Base-by-base conservation (phyloP, 2,329 filamentous ascomycete species). In the Cyphellophora attinorum region DNA sequence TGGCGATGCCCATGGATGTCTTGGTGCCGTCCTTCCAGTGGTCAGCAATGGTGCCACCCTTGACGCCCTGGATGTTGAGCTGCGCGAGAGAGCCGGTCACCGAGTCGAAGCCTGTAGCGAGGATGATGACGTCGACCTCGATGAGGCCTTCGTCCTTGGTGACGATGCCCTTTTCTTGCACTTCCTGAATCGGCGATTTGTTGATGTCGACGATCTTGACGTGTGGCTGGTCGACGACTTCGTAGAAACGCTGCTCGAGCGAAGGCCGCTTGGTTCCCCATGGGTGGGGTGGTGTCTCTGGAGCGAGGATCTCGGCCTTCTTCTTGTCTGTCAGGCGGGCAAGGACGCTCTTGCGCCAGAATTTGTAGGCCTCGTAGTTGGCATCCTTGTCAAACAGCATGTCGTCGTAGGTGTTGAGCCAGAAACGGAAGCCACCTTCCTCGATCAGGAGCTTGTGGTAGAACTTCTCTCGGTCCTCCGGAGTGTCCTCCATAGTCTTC, bases 361-460 rank as follows among this genome's bases (percentile, higher is more conserved):
- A 76, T 3, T 66, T 55, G 46, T 76, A 77, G 0, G 63, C 58
- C 38, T 66, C 59, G n/a, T 60, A 50, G 47, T 76, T 78, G 2
- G 70, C 68, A 6, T 68, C 58, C 0, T 56, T 23, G 17, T 61
- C 54, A 12, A 55, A 51, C 4, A 75, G 41, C 32, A 62, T 60
- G 35, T 79, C 74, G 34, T 66, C 66, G 56, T 76, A 79, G 2
- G 60, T 51, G 0, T 56, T 57, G 2, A 76, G 57, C 70, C 71
- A 74, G 51, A 61, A 72, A 1, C 57, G 56, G 53, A 76, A 76
- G 1, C 72, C 74, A 2, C 71, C 72, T 11, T 49, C 29, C 0
- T 60, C 53, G 4, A 55, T 40, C 65, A 69, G 76, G 10, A 68
- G 49, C 2, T 54, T 45, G 35, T 75, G 64, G 38, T 67, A 70